Evolutionary conservation across 2,329 filamentous ascomycete genomes (phyloP).

Genomic region (Corinectria fuckeliana): DNA sequence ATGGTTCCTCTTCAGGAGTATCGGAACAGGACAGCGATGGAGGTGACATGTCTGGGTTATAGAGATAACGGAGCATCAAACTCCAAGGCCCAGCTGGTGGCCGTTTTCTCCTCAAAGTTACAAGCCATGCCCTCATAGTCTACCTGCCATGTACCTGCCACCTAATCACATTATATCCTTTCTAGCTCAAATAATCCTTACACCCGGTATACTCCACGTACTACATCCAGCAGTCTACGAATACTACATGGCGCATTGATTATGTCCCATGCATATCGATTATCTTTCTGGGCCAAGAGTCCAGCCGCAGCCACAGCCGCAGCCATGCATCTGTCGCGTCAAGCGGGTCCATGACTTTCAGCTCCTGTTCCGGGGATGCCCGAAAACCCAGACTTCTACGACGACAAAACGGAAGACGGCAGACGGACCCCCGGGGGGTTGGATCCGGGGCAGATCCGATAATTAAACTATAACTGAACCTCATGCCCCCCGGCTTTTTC

Average conservation of each 20-base stretch:
- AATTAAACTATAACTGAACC: slow-evolving; percentile 8
- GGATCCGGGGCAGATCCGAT: background rate
- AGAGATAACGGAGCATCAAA: background rate
- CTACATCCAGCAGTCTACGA: background rate
- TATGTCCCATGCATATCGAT: background rate
- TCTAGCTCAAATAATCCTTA: background rate
- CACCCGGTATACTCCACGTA: background rate
- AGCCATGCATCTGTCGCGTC: background rate
- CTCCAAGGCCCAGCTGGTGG: background rate
- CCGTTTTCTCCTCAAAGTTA: background rate
- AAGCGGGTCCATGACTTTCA: slow-evolving; percentile 3
- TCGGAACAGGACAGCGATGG: background rate
- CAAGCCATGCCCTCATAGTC: background rate
- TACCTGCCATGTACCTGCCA: too few species aligned
- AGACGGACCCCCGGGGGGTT: background rate
- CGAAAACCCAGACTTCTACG: slow-evolving; percentile 17
- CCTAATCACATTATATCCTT: background rate
- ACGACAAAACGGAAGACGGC: slow-evolving; percentile 2
- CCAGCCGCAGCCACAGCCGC: background rate
- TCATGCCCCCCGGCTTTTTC: background rate
- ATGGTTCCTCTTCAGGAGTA: background rate
- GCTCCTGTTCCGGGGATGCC: slow-evolving; percentile 28
- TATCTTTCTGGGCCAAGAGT: background rate
- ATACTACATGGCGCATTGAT: background rate
- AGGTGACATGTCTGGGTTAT: background rate